These are phyloP conservation scores for Pholiota microspora DNA, from an alignment of 768 basidiomycete genomes.

Conservation along the genomic window DNA sequence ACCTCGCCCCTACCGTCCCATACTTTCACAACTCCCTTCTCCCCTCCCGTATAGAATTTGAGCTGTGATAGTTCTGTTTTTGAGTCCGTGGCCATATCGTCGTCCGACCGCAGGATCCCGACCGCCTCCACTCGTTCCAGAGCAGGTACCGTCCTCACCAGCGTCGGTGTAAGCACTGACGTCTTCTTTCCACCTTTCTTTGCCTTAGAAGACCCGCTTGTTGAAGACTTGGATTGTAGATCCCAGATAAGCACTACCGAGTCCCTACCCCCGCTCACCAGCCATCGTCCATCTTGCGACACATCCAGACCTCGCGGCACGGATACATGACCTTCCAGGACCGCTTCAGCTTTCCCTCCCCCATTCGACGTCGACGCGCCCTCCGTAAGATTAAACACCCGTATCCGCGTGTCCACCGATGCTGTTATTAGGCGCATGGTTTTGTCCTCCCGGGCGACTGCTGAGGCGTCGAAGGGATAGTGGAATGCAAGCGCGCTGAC, in stretches of 20 bases:
- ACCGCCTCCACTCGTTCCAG: slow-evolving; percentile 88
- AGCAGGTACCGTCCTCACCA: slow-evolving; percentile 78
- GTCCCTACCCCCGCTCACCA: slow-evolving; percentile 90
- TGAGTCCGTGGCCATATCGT: slow-evolving; percentile 45
- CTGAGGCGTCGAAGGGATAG: slow-evolving; percentile 63
- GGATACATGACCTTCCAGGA: slow-evolving; percentile 95
- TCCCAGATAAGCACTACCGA: slow-evolving; percentile 95
- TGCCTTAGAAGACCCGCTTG: slow-evolving; percentile 23
- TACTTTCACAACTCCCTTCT: slow-evolving; percentile 80
- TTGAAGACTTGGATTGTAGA: slow-evolving; percentile 35
- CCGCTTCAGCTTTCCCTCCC: slow-evolving; percentile 62
- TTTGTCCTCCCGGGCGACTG: slow-evolving; percentile 33
- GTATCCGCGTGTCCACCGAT: slow-evolving; percentile 87
- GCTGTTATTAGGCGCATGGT: slow-evolving; percentile 86
- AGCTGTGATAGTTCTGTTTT: slow-evolving; percentile 39
- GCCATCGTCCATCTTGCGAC: slow-evolving; percentile 82
- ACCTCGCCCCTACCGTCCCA: slow-evolving; percentile 79
- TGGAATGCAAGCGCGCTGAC: slow-evolving; percentile 89
- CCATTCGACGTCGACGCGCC: slow-evolving; percentile 54
- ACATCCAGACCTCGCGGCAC: slow-evolving; percentile 91
- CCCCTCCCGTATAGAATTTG: slow-evolving; percentile 86
- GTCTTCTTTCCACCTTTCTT: slow-evolving; percentile 49
- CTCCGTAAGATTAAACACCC: slow-evolving; percentile 86
- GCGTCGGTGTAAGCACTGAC: slow-evolving; percentile 47
- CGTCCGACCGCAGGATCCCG: slow-evolving; percentile 60